Percentiles rank a stretch among this genome's conserved stretches.
Evolutionary conservation across 345 rosid genomes (phyloP).

Genomic region (Syzygium jambos): DNA sequence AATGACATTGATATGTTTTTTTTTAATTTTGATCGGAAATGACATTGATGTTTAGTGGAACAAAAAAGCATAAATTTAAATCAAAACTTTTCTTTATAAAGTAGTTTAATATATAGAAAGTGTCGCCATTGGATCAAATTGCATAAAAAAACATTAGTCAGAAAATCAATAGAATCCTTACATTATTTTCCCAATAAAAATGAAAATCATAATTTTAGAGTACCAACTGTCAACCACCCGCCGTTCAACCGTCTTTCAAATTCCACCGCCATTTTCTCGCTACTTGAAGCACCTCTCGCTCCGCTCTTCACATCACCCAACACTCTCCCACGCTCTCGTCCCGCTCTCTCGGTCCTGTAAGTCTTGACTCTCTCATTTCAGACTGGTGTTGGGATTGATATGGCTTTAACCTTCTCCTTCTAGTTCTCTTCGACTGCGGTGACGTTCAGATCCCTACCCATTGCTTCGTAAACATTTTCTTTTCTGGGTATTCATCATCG

Average conservation of each 20-base stretch:
- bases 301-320: neutral
- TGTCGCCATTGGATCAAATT: fast-evolving
- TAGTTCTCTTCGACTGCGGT: neutral
- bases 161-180: fast-evolving
- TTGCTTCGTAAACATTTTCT: no score
- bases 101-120: no score
- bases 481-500: no score
- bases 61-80: no score
- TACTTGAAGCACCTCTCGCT: neutral
- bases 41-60: no score
- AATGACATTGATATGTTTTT: no score
- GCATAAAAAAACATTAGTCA: no score
- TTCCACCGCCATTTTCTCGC: neutral
- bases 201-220: neutral
- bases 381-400: neutral
- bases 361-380: neutral
- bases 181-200: no score
- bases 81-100: fast-evolving
- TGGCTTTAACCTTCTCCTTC: no score
- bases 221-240: neutral
- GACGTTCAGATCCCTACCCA: no score
- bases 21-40: no score
- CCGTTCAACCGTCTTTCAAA: neutral
- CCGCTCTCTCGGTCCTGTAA: neutral
- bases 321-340: neutral